These are phyloP conservation scores for Plasmodium berghei DNA, from an alignment of 169 alveolate genomes.

Conservation along the genomic window DNA sequence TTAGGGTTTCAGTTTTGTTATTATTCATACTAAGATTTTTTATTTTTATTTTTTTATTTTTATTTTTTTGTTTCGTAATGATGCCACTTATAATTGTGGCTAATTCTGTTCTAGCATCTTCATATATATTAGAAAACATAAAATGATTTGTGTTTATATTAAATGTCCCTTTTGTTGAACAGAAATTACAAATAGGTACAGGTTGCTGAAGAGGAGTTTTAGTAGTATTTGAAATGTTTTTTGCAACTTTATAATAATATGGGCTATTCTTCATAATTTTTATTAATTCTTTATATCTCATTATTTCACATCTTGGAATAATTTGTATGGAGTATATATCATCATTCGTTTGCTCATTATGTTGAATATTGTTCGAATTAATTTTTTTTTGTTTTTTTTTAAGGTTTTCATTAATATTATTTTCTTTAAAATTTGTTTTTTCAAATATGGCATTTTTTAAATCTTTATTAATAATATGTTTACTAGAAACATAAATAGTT, in stretches of 20 bases:
- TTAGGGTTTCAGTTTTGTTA: not conserved
- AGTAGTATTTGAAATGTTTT: conserved; percentile 16
- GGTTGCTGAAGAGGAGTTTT: conserved; percentile 69
- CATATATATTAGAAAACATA: not conserved
- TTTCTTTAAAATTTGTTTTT: conserved; percentile 6
- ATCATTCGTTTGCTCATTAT: not conserved
- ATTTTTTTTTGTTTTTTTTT: not conserved
- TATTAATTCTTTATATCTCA: conserved; percentile 72
- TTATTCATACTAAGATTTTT: not conserved
- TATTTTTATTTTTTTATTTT: not conserved
- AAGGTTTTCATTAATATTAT: not conserved
- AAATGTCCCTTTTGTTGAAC: conserved; percentile 34
- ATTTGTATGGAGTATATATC: conserved; percentile 32
- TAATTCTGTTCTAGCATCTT: conserved; percentile 12
- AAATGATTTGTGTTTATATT: conserved; percentile 54
- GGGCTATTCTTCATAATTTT: conserved; percentile 51
- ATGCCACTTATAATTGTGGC: not conserved
- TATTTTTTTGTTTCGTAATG: not conserved
- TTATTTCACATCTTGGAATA: conserved; percentile 51
- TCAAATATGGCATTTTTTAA: conserved; percentile 19
- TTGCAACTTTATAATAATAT: conserved; percentile 65
- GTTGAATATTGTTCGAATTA: not conserved
- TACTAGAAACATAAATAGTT: conserved; percentile 40
- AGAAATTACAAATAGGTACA: conserved; percentile 46
- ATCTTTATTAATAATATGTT: not conserved